Conservation (phyloP, 176 grass and related monocot species). For the Carex kokanica region DNA sequence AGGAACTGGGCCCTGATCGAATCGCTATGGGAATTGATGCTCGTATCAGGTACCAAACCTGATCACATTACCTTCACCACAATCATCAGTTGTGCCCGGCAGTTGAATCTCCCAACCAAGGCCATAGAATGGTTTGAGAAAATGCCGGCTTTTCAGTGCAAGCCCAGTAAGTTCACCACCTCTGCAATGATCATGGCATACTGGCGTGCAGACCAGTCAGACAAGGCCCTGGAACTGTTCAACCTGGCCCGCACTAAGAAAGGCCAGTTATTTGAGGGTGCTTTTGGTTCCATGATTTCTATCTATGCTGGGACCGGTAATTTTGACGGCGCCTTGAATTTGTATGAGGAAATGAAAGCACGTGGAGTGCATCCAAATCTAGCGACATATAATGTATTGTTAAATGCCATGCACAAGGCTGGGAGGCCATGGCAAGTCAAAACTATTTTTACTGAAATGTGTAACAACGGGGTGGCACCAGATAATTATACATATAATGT, state of each 20-base stretch:
- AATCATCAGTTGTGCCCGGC: slow-evolving; percentile 62
- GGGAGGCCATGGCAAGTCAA: slow-evolving; percentile 90
- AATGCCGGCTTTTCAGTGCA: slow-evolving; percentile 63
- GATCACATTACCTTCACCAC: slow-evolving; percentile 84
- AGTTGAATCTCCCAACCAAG: slow-evolving; percentile 51
- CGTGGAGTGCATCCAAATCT: slow-evolving; percentile 64
- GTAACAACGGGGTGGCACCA: slow-evolving; percentile 36
- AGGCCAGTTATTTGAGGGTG: slow-evolving; percentile 59
- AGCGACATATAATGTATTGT: slow-evolving; percentile 70
- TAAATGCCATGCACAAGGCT: slow-evolving; percentile 77
- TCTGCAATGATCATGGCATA: slow-evolving; percentile 77
- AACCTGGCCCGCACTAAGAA: slow-evolving; percentile 60
- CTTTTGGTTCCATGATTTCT: slow-evolving; percentile 61
- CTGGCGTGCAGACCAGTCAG: slow-evolving; percentile 53
- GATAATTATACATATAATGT: slow-evolving; percentile 53
- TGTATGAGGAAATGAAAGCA: slow-evolving; percentile 94
- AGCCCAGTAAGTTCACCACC: slow-evolving; percentile 61
- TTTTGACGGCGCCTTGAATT: slow-evolving; percentile 73
- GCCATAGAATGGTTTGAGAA: slow-evolving; percentile 95
- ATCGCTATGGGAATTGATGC: slow-evolving; percentile 65
- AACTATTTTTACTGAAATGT: slow-evolving; percentile 73
- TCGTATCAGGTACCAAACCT: slow-evolving; percentile 46
- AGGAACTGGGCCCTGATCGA: slow-evolving; percentile 57
- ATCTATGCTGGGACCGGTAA: slow-evolving; percentile 54
- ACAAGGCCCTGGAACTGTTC: slow-evolving; percentile 63